Conservation (phyloP, 129 eudicot genomes). For the Chrysanthemum seticuspe region DNA sequence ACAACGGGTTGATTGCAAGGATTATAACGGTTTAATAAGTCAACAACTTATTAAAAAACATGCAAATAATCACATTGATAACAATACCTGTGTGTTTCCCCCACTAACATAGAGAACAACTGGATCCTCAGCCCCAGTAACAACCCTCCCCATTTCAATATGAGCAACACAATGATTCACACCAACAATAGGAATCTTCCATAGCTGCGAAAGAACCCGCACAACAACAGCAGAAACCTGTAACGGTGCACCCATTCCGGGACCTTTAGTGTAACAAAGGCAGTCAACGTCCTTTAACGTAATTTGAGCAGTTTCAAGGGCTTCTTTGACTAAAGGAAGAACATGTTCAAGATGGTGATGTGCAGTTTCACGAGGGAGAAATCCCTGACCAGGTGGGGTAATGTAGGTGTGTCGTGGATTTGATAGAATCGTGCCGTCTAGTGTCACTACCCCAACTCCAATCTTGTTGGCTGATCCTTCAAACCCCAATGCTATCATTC, state of each 20-base stretch:
- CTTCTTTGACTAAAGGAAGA: constrained; percentile 67
- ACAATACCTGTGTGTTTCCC: constrained; percentile 76
- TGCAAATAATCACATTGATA: neutral
- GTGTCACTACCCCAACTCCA: constrained; percentile 77
- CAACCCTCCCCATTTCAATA: constrained; percentile 96
- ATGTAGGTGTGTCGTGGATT: constrained; percentile 96
- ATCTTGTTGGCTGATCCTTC: constrained; percentile 96
- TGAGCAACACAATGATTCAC: constrained; percentile 98
- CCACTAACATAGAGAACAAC: constrained; percentile 96
- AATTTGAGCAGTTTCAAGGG: constrained; percentile 58
- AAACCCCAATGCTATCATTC: constrained; percentile 75
- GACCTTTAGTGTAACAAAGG: constrained; percentile 95
- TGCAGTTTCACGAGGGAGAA: constrained; percentile 94
- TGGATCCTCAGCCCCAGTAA: constrained; percentile 88
- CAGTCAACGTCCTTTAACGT: constrained; percentile 65
- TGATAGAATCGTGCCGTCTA: constrained; percentile 79
- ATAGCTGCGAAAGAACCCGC: constrained; percentile 78
- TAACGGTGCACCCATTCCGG: constrained; percentile 94
- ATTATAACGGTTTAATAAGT: neutral
- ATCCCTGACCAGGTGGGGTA: constrained; percentile 95
- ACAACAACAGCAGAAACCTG: constrained; percentile 85
- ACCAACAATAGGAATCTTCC: constrained; percentile 92
- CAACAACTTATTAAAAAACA: neutral
- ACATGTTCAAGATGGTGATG: constrained; percentile 82
- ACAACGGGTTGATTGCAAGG: neutral